Percentiles rank a stretch among this genome's conserved stretches.
Conservation (phyloP, 1,284 basidiomycete genomes). For the Ceratobasidium sp. region DNA sequence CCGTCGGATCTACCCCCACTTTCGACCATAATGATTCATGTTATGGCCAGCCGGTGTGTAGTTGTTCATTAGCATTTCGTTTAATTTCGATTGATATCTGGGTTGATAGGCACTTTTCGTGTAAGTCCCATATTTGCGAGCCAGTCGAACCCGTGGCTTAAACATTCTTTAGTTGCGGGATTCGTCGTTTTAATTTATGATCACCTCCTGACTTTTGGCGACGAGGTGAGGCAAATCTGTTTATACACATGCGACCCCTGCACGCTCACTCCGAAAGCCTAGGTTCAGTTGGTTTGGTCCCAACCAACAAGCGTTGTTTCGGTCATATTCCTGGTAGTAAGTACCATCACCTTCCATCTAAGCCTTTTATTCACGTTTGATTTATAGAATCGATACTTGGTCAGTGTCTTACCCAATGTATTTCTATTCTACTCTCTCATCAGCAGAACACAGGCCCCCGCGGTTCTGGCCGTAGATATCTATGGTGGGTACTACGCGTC, state of each 20-base stretch:
- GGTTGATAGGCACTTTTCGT: constrained; percentile 14
- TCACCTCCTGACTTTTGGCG: constrained; percentile 28
- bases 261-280: background rate
- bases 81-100: background rate
- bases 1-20: background rate
- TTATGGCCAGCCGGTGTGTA: constrained; percentile 24
- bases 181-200: constrained; percentile 43
- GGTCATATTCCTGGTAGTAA: constrained; percentile 25
- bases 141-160: too few relatives aligned
- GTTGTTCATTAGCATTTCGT: background rate
- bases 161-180: constrained; percentile 31
- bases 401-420: background rate
- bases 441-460: constrained; percentile 2
- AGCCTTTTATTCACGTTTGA: background rate
- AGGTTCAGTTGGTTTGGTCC: constrained; percentile 35
- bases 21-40: constrained; percentile 4
- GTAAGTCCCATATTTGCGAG: background rate
- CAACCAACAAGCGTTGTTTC: constrained; percentile 16
- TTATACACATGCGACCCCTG: background rate
- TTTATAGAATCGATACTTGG: constrained; percentile 34
- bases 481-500: constrained; percentile 14
- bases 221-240: constrained; percentile 24
- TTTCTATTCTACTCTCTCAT: background rate
- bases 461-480: constrained; percentile 32
- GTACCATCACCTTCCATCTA: background rate